Base-by-base conservation (phyloP, 139 green algal genomes). In the Spirogloea muscicola region DNA sequence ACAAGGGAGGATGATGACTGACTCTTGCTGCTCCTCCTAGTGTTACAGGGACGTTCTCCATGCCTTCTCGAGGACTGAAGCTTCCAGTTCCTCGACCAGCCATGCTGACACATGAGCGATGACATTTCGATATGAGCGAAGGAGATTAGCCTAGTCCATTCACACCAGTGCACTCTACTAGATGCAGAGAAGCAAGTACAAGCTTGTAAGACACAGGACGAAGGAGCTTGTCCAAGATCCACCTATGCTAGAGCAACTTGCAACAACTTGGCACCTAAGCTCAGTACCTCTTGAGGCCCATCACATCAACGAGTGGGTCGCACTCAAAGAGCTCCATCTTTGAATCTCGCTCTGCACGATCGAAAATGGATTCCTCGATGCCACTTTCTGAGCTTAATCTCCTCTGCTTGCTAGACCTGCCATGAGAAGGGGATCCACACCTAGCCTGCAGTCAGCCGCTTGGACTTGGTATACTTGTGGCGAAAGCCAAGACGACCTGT, bases 271-370 rank as follows among this genome's bases (percentile, higher is more conserved):
- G 36, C n/a, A 31, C 38, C 1, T 5, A 39, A 27, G 49, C 18
- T 16, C 37, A 4, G n/a, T 42, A 79, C 70, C 61, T 78, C 62
- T 57, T 74, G 16, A 79, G 64, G 29, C 59, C 70, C 27, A 58
- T 31, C 18, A 44, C 70, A 78, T 79, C 70, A 16, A 79, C 70
- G 21, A 79, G 61, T 31, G 70, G 70, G 55, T 79, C 70, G 1
- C 40, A 58, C 61, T 79, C 70, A 66, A 79, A 79, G 27, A 79
- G 60, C 58, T 79, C 70, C 25, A 79, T 59, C 62, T 73, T 73
- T 33, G 70, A 72, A 9, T 79, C 70, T 16, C 70, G 55, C 38
- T 61, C 69, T 55, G 21, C 21, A 21, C 46, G 46, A 55, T 55
- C 46, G 46, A 55, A 55, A 55, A 55, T 55, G 21, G 46, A 55